Evolutionary conservation across 352 stramenopile genomes (phyloP), one percentile per base, ranked within the genome.

Genomic region (Globisporangium recalcitrans): DNA sequence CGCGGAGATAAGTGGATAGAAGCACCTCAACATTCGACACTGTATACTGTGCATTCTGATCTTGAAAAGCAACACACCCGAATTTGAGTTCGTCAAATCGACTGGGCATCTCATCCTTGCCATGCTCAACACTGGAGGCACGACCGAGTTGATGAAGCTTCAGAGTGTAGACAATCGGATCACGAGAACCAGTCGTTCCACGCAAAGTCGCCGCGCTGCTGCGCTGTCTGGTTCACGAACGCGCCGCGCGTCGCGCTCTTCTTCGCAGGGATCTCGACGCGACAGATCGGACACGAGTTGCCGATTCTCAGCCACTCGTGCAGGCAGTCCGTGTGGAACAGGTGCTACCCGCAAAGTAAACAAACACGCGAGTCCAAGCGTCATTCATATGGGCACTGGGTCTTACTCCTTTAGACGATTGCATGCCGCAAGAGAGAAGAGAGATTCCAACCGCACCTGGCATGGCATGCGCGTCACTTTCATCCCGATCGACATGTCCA

Each of bases 151-250:
- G 8, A 19, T n/a, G n/a, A n/a, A 7, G 36, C 36, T 42, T 8
- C 36, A 42, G 31, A 36, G 8, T 36, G 31, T 10, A 36, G 31
- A 36, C 31, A 36, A n/a, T n/a, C n/a, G n/a, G n/a, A 13, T 75
- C 56, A 93, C 3, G 80, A 91, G 64, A 93, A 89, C 84, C 84
- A 93, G 40, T 88, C 78, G 63, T 76, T 84, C 84, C 84, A 93
- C 0, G 80, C 67, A 47, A 88, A 84, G 53, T 85, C 68, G 11
- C 80, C 78, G 11, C 73, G 73, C 29, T 80, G 64, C 59, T 88
- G 75, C 13, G 80, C 69, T 3, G 62, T 77, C 27, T 75, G 74
- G 14, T 64, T 71, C 11, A 65, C 69, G 0, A 65, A 58, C 14
- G 66, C 47, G 14, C 51, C 71, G n/a, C 57, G 68, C 32, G 69